A percentile compares a stretch with the other conserved stretches of the same genome.
phyloP scores from a whole-genome alignment of 1,284 basidiomycete genomes.

The Schizophyllum amplum region DNA sequence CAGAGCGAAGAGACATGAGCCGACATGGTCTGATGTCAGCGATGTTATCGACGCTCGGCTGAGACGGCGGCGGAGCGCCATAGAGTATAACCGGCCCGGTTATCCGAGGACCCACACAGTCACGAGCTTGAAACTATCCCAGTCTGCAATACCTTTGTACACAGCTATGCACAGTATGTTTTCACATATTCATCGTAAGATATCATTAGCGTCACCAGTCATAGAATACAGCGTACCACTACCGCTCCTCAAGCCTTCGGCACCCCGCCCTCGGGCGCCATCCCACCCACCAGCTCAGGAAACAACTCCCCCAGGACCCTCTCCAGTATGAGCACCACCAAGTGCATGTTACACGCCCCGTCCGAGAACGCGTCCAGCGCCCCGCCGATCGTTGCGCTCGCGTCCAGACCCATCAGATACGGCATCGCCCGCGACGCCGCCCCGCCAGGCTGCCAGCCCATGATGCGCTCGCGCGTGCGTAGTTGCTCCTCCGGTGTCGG shows the following conservation, averaged over 20 bases:
- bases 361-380: constrained; percentile 53
- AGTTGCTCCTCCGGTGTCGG: constrained; percentile 66
- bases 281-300: constrained; percentile 43
- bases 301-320: constrained; percentile 51
- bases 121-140: no score
- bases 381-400: constrained; percentile 33
- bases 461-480: constrained; percentile 36
- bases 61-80: no score
- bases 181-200: no score
- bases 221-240: no score
- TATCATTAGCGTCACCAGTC: no score
- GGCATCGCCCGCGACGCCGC: constrained; percentile 26
- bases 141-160: no score
- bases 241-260: no score
- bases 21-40: not conserved
- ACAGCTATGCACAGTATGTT: no score
- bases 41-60: not conserved
- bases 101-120: no score
- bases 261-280: no score
- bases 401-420: constrained; percentile 41
- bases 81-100: no score
- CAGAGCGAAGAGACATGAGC: not conserved
- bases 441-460: not conserved
- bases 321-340: constrained; percentile 59
- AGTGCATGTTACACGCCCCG: constrained; percentile 56